These are phyloP conservation scores for Puccinia novopanici DNA, from an alignment of 1,284 basidiomycete species.

Conservation along the genomic window DNA sequence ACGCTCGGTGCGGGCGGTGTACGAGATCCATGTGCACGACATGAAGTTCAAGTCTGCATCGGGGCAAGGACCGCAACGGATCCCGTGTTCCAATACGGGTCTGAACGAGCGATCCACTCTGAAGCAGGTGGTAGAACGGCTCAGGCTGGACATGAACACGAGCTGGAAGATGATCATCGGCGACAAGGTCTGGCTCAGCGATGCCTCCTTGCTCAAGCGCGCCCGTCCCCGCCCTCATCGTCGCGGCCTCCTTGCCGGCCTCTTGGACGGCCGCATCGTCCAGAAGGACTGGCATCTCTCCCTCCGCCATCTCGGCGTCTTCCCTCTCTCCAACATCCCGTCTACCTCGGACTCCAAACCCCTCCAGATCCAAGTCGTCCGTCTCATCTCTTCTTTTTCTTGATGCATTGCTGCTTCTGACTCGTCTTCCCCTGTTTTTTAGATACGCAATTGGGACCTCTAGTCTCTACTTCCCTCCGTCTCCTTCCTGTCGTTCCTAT, in stretches of 20 bases:
- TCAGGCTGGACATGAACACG: background rate
- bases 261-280: constrained; percentile 4
- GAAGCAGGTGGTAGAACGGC: background rate
- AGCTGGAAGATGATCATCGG: constrained; percentile 38
- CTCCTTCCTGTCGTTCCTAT: no score
- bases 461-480: no score
- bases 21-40: constrained; percentile 23
- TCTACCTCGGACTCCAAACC: background rate
- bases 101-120: constrained; percentile 14
- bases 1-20: constrained; percentile 14
- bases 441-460: constrained; percentile 24
- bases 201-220: background rate
- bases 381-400: background rate
- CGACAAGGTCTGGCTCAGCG: constrained; percentile 20
- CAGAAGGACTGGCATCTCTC: background rate
- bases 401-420: background rate
- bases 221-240: background rate
- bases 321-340: background rate
- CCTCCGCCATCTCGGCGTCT: constrained; percentile 2
- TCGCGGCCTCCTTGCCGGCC: background rate
- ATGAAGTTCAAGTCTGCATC: constrained; percentile 16
- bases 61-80: constrained; percentile 19
- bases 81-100: background rate
- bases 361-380: constrained; percentile 14
- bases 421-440: background rate